Evolutionary conservation across 768 basidiomycete species (phyloP), one percentile per base, ranked within the genome.

Genomic region (Dentipellis fragilis): DNA sequence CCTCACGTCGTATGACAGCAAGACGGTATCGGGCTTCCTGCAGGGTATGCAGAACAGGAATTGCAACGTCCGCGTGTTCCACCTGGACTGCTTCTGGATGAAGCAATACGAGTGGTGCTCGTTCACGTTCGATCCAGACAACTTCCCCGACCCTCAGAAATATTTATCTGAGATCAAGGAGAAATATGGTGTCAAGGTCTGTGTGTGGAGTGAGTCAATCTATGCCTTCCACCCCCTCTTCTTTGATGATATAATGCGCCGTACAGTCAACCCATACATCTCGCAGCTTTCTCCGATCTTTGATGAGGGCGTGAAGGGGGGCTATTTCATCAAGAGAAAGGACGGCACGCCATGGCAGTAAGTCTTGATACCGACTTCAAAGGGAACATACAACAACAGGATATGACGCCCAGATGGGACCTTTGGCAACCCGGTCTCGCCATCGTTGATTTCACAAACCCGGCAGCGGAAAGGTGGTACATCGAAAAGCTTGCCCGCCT

Each of bases 61-160:
- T 54, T 82, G 83, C 59, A 74, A 73, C 16, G 83, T 87, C 23
- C 65, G 29, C 29, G 29, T 29, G 29, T 29, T 29, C 29, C 29
- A 29, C 29, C 29, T 88, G 40, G 86, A 88, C 63, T 88, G 85
- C 63, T 89, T 86, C 66, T 84, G 82, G 81, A 84, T 83, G 81
- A 82, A 81, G 62, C 79, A 80, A 66, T 83, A 84, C 62, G 80
- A 84, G 67, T 84, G 82, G 82, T 84, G 82, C 59, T 83, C 81
- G 11, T 89, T 88, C 70, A 84, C 83, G 1, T 88, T 87, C 63
- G 86, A 88, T 62, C 81, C 84, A 2, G 83, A 85, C 34, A 79
- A 80, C 62, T 89, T 89, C 73, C 85, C 85, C 4, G 78, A 89
- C 63, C 85, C 86, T 12, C 75, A 79, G 56, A 78, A 76, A 21